A percentile compares a stretch with the other conserved stretches of the same genome.
Evolutionary conservation across 108 stramenopile species (phyloP).

Genomic region (Pseudonitzschia multiseries): DNA sequence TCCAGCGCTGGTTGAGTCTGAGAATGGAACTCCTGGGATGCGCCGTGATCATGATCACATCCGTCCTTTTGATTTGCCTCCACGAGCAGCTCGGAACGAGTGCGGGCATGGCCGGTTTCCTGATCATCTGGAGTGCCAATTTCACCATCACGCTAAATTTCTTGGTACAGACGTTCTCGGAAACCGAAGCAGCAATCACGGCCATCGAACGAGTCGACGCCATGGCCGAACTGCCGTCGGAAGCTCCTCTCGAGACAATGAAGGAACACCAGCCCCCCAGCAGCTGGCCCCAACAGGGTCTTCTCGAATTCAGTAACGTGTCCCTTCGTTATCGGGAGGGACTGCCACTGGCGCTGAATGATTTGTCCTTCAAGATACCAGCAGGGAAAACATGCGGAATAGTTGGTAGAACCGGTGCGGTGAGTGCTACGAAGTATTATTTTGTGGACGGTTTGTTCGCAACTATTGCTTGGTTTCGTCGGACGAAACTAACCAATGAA

Average conservation of each 20-base stretch:
- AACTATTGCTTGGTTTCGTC: neutral
- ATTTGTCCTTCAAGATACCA: constrained; percentile 66
- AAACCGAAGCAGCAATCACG: constrained; percentile 84
- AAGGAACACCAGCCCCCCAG: constrained; percentile 17
- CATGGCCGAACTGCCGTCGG: constrained; percentile 69
- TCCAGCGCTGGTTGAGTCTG: constrained; percentile 83
- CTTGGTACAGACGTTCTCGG: constrained; percentile 68
- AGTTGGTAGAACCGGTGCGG: constrained; percentile 77
- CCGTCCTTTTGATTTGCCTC: constrained; percentile 58
- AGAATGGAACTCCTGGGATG: constrained; percentile 83
- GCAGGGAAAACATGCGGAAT: constrained; percentile 75
- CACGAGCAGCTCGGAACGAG: constrained; percentile 48
- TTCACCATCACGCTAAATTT: constrained; percentile 83
- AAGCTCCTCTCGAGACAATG: constrained; percentile 47
- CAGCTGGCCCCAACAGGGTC: constrained; percentile 69
- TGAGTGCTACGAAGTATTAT: constrained; percentile 25
- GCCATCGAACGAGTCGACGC: constrained; percentile 77
- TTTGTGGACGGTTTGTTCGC: neutral
- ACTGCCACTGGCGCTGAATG: constrained; percentile 70
- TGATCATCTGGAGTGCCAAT: constrained; percentile 75
- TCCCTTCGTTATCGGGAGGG: constrained; percentile 72
- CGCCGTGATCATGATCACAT: constrained; percentile 59
- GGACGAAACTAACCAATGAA: neutral
- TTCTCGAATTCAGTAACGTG: constrained; percentile 65
- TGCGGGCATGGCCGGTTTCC: constrained; percentile 74